Evolutionary conservation across 345 rosid genomes (phyloP).

Genomic region (Turnera subulata): DNA sequence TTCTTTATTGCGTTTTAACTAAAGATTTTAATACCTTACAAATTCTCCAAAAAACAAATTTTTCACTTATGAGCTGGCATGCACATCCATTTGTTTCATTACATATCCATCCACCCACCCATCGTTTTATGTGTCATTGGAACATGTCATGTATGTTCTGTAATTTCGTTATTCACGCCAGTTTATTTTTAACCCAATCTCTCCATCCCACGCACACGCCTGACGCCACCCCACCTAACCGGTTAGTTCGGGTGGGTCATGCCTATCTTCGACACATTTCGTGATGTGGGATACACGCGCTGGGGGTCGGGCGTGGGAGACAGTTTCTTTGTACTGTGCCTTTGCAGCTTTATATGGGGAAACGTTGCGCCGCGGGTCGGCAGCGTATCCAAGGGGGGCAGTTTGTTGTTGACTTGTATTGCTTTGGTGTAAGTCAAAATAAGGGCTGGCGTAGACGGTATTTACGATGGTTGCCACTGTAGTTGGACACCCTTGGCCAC

Average conservation of each 20-base stretch:
- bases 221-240: background rate
- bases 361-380: slow-evolving; percentile 13
- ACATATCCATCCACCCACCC: slow-evolving; percentile 7
- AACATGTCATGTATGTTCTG: background rate
- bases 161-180: background rate
- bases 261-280: background rate
- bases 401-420: background rate
- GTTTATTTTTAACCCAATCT: background rate
- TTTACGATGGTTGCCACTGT: slow-evolving; percentile 4
- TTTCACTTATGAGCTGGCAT: too few relatives aligned
- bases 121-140: background rate
- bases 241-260: background rate
- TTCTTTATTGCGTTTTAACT: too few relatives aligned
- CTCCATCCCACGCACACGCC: background rate
- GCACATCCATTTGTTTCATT: too few relatives aligned
- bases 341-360: background rate
- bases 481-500: too few relatives aligned
- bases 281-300: background rate
- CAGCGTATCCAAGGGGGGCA: background rate
- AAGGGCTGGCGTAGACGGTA: background rate
- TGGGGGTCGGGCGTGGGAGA: too few relatives aligned
- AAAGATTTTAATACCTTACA: too few relatives aligned
- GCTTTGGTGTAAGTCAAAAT: background rate
- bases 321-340: too few relatives aligned
- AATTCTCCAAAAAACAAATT: too few relatives aligned